Evolutionary conservation across 345 rosid genomes (phyloP), one percentile per base, ranked within the genome.

Genomic region (Toxicodendron radicans): DNA sequence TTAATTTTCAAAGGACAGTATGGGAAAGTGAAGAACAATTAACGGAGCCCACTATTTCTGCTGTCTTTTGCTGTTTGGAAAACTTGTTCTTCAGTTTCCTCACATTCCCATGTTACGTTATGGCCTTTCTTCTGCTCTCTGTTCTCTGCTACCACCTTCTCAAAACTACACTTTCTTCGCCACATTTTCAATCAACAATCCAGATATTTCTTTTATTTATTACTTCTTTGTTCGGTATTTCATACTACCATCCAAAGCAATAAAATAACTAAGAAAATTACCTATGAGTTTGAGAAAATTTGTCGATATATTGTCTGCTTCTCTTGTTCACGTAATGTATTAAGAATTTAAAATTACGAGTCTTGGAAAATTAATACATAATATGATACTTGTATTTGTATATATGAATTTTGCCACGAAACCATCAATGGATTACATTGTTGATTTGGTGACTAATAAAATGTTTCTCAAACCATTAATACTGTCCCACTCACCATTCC

Each of bases 11-110:
- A 2, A 53, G 46, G 70, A 45, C 18, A 0, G 38, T 41, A 35
- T 59, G 10, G 64, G 51, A 49, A 78, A 63, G 3, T 20, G 48
- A 10, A 24, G 46, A 45, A 53, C 30, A 43, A 2, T 13, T 11
- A 3, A 13, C 10, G 21, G n/a, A 20, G 18, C 33, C 61, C 24
- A 0, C 46, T 49, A 12, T 32, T 64, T 35, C 14, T 35, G 45
- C 10, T 63, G 75, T 78, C 62, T 57, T 69, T 63, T 54, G 67
- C 62, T 63, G 81, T 69, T 78, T 49, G 71, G 54, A 56, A 30
- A 49, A 68, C 35, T 68, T 43, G 69, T 61, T 27, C 12, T 14
- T 0, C 11, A 5, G 65, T 45, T 30, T 7, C 8, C 5, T 21
- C 16, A 49, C 24, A 16, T n/a, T 49, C 54, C 53, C 56, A 10